Conservation (phyloP, 371 early-diverging fungal species). For the Homolaphlyctis polyrhiza region DNA sequence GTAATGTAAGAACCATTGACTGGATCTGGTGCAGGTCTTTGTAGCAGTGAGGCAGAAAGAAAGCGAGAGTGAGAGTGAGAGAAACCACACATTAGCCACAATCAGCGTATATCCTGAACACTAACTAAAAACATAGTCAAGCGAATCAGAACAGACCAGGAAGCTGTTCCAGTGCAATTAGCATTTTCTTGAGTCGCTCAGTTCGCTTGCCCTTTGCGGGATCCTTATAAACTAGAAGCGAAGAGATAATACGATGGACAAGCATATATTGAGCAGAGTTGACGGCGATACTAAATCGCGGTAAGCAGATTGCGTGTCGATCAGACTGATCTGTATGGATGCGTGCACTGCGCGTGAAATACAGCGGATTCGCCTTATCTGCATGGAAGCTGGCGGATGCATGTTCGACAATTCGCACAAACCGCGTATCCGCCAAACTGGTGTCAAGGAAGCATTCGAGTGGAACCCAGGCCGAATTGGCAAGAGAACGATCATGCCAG, state of each 20-base stretch:
- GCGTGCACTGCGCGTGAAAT: slow-evolving; percentile 24
- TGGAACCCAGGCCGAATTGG: slow-evolving; percentile 67
- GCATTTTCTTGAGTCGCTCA: slow-evolving; percentile 66
- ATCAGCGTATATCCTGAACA: too few relatives aligned
- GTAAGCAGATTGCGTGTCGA: slow-evolving; percentile 58
- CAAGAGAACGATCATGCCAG: too few relatives aligned
- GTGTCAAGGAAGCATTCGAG: slow-evolving; percentile 70
- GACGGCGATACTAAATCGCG: slow-evolving; percentile 59
- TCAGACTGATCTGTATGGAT: slow-evolving; percentile 15
- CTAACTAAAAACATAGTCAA: too few relatives aligned
- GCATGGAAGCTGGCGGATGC: slow-evolving; percentile 68
- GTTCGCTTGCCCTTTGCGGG: slow-evolving; percentile 66
- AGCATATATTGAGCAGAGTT: slow-evolving; percentile 70
- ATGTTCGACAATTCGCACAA: slow-evolving; percentile 69
- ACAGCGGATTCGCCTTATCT: slow-evolving; percentile 77
- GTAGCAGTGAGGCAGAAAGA: too few relatives aligned
- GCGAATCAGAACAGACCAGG: neutral
- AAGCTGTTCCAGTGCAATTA: slow-evolving; percentile 61
- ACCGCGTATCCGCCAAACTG: slow-evolving; percentile 42
- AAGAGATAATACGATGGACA: slow-evolving; percentile 65
- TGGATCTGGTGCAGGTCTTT: slow-evolving; percentile 27
- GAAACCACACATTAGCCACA: too few relatives aligned
- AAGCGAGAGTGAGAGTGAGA: too few relatives aligned
- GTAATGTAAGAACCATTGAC: slow-evolving; percentile 59
- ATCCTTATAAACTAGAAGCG: slow-evolving; percentile 77